Evolutionary conservation across 1,139 yeast species (phyloP).

Genomic region (Saccharomycopsis crataegensis): DNA sequence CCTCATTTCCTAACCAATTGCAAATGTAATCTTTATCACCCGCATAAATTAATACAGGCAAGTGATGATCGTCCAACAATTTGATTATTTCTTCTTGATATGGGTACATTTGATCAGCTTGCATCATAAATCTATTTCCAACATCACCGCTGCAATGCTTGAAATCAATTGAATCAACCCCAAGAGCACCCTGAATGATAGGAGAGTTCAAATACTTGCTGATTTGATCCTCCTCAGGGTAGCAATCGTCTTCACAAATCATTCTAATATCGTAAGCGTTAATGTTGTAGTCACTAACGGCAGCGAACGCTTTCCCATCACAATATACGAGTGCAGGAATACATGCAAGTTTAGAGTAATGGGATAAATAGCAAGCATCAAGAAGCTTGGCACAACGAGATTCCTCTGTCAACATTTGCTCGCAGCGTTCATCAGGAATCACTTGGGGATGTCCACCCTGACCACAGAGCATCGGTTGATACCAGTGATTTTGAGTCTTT

Average conservation of each 20-base stretch:
- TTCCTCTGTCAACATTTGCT: conserved; percentile 42
- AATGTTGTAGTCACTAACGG: conserved; percentile 51
- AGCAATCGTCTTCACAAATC: conserved; percentile 51
- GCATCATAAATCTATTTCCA: conserved; percentile 43
- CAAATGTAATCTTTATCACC: conserved; percentile 89
- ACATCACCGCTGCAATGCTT: conserved; percentile 53
- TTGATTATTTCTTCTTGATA: conserved; percentile 56
- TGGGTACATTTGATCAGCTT: conserved; percentile 61
- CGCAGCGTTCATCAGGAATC: conserved; percentile 54
- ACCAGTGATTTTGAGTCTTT: conserved; percentile 56
- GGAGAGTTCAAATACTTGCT: conserved; percentile 54
- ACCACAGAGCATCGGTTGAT: conserved; percentile 83
- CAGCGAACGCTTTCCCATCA: conserved; percentile 38
- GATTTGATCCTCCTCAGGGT: conserved; percentile 46
- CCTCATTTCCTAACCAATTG: conserved; percentile 84
- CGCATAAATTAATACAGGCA: conserved; percentile 79
- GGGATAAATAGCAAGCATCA: conserved; percentile 41
- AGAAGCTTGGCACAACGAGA: conserved; percentile 48
- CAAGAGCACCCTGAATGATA: conserved; percentile 53
- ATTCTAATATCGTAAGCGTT: conserved; percentile 65
- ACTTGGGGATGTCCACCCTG: conserved; percentile 70
- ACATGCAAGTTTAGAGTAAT: conserved; percentile 35
- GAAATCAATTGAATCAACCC: conserved; percentile 40
- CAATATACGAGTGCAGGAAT: conserved; percentile 41
- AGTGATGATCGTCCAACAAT: conserved; percentile 43